Evolutionary conservation across 2,329 filamentous ascomycete genomes (phyloP).

Genomic region (Coleophoma crateriformis): DNA sequence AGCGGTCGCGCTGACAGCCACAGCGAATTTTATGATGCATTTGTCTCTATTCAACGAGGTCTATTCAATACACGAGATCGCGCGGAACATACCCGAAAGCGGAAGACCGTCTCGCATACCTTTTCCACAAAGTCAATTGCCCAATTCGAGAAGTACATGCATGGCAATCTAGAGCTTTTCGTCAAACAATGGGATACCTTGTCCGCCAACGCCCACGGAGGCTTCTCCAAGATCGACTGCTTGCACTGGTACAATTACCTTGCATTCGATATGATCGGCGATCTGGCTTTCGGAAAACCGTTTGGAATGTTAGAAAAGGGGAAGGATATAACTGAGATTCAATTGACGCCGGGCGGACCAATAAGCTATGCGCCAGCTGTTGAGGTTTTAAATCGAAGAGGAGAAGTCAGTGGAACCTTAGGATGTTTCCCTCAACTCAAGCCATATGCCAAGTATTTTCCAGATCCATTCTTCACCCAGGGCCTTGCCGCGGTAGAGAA

Average conservation of each 20-base stretch:
- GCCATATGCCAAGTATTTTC: conserved; percentile 74
- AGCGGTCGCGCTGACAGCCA: conserved; percentile 25
- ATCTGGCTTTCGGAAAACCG: conserved; percentile 66
- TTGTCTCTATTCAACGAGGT: conserved; percentile 79
- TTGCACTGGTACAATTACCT: conserved; percentile 75
- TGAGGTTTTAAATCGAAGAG: conserved; percentile 81
- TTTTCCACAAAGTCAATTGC: conserved; percentile 77
- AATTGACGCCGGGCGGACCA: conserved; percentile 50
- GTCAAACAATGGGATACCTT: conserved; percentile 68
- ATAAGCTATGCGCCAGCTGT: conserved; percentile 73
- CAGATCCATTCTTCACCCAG: conserved; percentile 74
- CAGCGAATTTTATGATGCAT: conserved; percentile 86
- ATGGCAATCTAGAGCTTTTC: conserved; percentile 70
- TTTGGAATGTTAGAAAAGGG: conserved; percentile 80
- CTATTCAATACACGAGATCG: conserved; percentile 87
- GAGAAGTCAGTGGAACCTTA: conserved; percentile 77
- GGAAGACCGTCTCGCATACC: conserved; percentile 82
- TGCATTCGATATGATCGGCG: conserved; percentile 48
- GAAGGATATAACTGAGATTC: conserved; percentile 70
- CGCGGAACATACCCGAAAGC: conserved; percentile 77
- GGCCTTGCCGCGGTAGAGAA: conserved; percentile 72
- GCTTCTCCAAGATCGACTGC: conserved; percentile 62
- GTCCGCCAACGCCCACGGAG: conserved; percentile 31
- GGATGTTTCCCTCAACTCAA: conserved; percentile 70
- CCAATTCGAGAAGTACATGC: conserved; percentile 87